These are phyloP conservation scores for Xylariaceae sp. DNA, from an alignment of 2,329 filamentous ascomycete species.

Conservation along the genomic window DNA sequence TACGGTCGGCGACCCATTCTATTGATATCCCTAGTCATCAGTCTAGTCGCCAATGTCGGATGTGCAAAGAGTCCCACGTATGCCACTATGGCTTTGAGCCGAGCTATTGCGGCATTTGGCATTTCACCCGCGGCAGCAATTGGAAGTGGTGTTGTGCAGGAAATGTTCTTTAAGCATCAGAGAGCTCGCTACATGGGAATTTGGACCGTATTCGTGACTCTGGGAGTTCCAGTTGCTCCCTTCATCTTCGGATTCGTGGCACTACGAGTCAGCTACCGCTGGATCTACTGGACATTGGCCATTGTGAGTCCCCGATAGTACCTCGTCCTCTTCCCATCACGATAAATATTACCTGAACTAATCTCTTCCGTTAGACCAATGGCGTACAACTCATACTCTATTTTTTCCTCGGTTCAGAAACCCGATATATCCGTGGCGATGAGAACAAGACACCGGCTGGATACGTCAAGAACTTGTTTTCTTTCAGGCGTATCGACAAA, in stretches of 20 bases:
- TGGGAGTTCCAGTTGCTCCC: conserved; percentile 10
- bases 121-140: conserved; percentile 13
- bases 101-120: conserved; percentile 6
- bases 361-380: conserved; percentile 5
- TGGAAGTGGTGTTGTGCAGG: conserved; percentile 9
- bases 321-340: background rate
- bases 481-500: conserved; percentile 8
- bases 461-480: background rate
- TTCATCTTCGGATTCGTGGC: conserved; percentile 13
- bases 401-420: conserved; percentile 12
- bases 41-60: conserved; percentile 9
- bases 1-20: conserved; percentile 12
- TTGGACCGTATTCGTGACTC: conserved; percentile 12
- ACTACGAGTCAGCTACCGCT: conserved; percentile 11
- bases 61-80: conserved; percentile 12
- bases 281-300: conserved; percentile 14
- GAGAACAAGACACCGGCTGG: background rate
- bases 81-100: conserved; percentile 4
- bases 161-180: conserved; percentile 13
- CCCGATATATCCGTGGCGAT: conserved; percentile 8
- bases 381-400: conserved; percentile 6
- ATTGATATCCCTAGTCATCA: conserved; percentile 6
- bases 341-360: background rate
- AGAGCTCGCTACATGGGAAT: conserved; percentile 11
- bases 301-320: conserved; percentile 7